Conservation (phyloP, 2,329 filamentous ascomycete species). For the Stromatinia cepivora region DNA sequence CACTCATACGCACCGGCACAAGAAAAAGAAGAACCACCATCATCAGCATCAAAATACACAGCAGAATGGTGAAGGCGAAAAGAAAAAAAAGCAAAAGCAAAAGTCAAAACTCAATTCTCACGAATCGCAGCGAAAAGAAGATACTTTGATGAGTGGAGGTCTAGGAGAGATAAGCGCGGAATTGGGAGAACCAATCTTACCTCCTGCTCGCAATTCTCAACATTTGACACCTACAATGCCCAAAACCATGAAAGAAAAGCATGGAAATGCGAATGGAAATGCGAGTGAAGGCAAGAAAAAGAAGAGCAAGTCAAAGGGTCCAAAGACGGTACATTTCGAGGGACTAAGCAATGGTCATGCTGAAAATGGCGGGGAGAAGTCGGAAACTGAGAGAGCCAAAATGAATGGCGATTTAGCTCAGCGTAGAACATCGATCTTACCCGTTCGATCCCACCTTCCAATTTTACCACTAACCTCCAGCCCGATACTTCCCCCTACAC, state of each 20-base stretch:
- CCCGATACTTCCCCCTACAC: not conserved
- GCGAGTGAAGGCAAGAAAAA: not conserved
- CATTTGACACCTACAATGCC: not conserved
- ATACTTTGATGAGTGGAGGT: conserved; percentile 7
- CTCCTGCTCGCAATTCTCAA: not conserved
- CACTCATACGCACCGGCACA: not conserved
- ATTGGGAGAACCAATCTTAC: conserved; percentile 6
- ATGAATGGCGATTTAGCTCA: not conserved
- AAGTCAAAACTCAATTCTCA: not conserved
- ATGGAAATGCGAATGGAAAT: not conserved
- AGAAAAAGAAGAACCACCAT: not conserved
- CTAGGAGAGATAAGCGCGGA: not conserved
- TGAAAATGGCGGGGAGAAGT: not conserved
- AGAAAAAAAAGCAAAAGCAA: conserved; percentile 4
- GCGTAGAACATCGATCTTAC: not conserved
- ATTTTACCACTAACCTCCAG: not conserved
- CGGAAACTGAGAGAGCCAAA: not conserved
- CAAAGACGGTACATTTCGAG: not conserved
- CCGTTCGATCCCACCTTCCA: not conserved
- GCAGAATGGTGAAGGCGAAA: not conserved
- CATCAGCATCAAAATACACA: not conserved
- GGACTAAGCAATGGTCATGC: not conserved
- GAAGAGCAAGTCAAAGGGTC: not conserved
- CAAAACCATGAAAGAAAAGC: not conserved
- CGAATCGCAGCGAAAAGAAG: not conserved